Percentiles rank a stretch among this genome's conserved stretches.
Evolutionary conservation across 225 moss, liverwort and hornwort species (phyloP).

Genomic region (Physcomitrellopsis africana): DNA sequence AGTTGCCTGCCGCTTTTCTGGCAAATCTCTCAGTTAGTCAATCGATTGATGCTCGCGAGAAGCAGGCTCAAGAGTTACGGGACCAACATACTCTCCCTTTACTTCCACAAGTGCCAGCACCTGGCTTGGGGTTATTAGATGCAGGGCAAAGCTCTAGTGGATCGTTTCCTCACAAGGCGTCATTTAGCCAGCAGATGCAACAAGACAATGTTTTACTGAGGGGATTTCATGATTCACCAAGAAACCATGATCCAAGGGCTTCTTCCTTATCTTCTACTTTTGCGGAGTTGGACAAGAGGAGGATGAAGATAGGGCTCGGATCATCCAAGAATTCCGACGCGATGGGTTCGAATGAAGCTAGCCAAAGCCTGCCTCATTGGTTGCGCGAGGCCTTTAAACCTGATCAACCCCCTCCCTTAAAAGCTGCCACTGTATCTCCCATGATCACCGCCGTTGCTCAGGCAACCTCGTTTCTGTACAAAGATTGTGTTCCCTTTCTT

Average conservation of each 20-base stretch:
- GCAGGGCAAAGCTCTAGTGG: constrained; percentile 45
- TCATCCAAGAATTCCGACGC: constrained; percentile 33
- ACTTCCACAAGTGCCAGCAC: constrained; percentile 40
- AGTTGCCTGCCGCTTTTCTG: constrained; percentile 55
- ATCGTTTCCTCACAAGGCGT: constrained; percentile 38
- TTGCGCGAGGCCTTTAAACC: constrained; percentile 95
- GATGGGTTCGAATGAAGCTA: constrained; percentile 37
- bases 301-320: constrained; percentile 45
- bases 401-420: constrained; percentile 53
- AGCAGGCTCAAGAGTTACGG: constrained; percentile 36
- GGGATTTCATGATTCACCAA: constrained; percentile 28
- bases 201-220: constrained; percentile 33
- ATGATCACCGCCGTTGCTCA: constrained; percentile 92
- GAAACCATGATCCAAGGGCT: constrained; percentile 36
- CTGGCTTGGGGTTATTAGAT: constrained; percentile 33
- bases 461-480: constrained; percentile 79
- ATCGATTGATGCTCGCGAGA: constrained; percentile 32
- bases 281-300: constrained; percentile 57
- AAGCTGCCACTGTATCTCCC: constrained; percentile 69
- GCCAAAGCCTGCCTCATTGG: constrained; percentile 94
- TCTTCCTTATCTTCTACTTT: constrained; percentile 45
- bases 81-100: constrained; percentile 52
- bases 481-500: constrained; percentile 61
- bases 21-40: constrained; percentile 47
- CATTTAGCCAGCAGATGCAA: constrained; percentile 35